phyloP scores from a whole-genome alignment of 2,329 filamentous ascomycete genomes.

The Beauveria rudraprayagi region DNA sequence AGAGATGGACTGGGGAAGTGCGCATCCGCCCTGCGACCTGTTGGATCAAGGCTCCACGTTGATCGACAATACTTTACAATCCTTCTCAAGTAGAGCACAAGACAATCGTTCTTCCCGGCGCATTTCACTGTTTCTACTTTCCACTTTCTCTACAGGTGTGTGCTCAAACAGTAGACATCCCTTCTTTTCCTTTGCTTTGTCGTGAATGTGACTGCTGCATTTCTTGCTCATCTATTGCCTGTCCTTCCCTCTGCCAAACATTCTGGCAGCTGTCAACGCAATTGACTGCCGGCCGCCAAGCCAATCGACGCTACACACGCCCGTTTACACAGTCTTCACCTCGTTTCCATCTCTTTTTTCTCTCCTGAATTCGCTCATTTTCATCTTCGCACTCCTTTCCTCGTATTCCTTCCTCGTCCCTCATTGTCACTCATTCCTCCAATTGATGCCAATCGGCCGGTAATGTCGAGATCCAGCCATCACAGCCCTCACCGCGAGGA shows the following conservation, averaged over 20 bases:
- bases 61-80: background rate
- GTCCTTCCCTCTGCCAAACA: background rate
- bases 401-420: background rate
- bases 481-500: constrained; percentile 28
- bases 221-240: background rate
- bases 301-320: background rate
- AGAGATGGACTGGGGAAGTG: background rate
- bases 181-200: background rate
- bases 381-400: constrained; percentile 1
- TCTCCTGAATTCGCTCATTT: constrained; percentile 13
- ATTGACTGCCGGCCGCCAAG: background rate
- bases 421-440: background rate
- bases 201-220: background rate
- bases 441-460: background rate
- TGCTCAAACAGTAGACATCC: background rate
- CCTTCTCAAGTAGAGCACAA: background rate
- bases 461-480: background rate
- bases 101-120: background rate
- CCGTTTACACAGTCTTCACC: constrained; percentile 1
- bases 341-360: background rate
- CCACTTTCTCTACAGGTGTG: background rate
- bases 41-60: background rate
- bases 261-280: constrained; percentile 5
- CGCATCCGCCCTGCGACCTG: background rate
- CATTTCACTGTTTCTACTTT: background rate